Base-by-base conservation (phyloP, 257 asterid genomes). In the Thymus quinquecostatus region DNA sequence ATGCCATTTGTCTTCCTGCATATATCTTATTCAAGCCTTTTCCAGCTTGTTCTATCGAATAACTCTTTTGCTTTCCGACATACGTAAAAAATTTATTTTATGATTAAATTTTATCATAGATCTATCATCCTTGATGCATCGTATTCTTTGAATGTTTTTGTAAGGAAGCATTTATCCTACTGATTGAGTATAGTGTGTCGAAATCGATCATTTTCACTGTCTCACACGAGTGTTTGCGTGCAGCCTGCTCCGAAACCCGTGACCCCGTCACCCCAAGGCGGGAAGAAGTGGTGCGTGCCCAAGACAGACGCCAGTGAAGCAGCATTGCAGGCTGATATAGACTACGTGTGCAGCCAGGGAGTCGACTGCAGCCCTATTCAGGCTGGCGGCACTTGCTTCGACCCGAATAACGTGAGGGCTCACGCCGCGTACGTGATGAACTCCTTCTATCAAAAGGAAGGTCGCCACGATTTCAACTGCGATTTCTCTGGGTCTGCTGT, bases 351-450 rank as follows among this genome's bases (percentile, higher is more conserved):
- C 75, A 80, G 86, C 82, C 88, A 86, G 50, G 82, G 90, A 2
- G 71, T 83, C 28, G 81, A 86, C 61, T 88, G 92, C 79, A 0
- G 38, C 9, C 89, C 90, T 4, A 80, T 90, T 44, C 86, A 89
- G 71, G 78, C 80, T 0, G 92, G 88, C 1, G 98, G 96, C 4
- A 59, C 80, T 5, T 92, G 97, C 75, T 88, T 82, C 74, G 36
- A 67, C 29, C 97, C 98, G 10, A 75, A 77, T 80, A 81, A 75
- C 10, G 54, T 82, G 10, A 70, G 84, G 54, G 71, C 87, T 11
- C 98, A 90, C 14, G 97, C 97, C 1, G 40, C 96, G 2, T 92
- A 34, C 59, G 51, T 73, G 27, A 92, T 92, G 98, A 88, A 92
- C 60, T 69, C 82, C 2, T 90, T 74, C 83, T 92, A 84, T 55